A percentile compares a stretch with the other conserved stretches of the same genome.
Evolutionary conservation across 345 rosid genomes (phyloP).

Genomic region (Bruguiera parviflora): DNA sequence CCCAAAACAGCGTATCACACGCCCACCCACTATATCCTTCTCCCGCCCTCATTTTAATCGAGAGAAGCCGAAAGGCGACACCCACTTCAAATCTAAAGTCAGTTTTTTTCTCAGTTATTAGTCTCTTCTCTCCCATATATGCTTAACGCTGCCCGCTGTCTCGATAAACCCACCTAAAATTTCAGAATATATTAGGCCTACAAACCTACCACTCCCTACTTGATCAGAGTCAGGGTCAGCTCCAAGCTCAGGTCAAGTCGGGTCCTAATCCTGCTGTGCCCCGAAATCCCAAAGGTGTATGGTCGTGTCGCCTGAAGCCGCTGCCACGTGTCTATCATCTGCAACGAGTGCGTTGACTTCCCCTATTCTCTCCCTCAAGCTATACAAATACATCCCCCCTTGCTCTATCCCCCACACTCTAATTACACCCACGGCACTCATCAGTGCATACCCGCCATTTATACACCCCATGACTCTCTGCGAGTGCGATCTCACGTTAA

Average conservation of each 20-base stretch:
- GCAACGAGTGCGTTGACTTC: constrained; percentile 58
- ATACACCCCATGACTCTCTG: constrained; percentile 57
- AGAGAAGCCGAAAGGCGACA: background rate
- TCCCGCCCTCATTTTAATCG: background rate
- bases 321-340: constrained; percentile 77
- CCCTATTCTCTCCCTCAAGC: constrained; percentile 48
- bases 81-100: too few relatives aligned
- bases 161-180: background rate
- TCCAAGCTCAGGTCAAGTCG: too few relatives aligned
- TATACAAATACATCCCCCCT: constrained; percentile 37
- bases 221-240: too few relatives aligned
- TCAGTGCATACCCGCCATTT: constrained; percentile 57
- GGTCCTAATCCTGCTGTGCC: constrained; percentile 29
- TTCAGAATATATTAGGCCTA: background rate
- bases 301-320: constrained; percentile 33
- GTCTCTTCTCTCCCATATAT: too few relatives aligned
- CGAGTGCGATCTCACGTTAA: constrained; percentile 27
- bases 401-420: constrained; percentile 60
- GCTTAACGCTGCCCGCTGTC: too few relatives aligned
- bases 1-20: constrained; percentile 27
- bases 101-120: background rate
- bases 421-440: constrained; percentile 61
- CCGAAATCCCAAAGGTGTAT: constrained; percentile 94
- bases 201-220: background rate
- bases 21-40: constrained; percentile 9